phyloP scores from a whole-genome alignment of 2,329 filamentous ascomycete genomes.

The Balansia obtecta region DNA sequence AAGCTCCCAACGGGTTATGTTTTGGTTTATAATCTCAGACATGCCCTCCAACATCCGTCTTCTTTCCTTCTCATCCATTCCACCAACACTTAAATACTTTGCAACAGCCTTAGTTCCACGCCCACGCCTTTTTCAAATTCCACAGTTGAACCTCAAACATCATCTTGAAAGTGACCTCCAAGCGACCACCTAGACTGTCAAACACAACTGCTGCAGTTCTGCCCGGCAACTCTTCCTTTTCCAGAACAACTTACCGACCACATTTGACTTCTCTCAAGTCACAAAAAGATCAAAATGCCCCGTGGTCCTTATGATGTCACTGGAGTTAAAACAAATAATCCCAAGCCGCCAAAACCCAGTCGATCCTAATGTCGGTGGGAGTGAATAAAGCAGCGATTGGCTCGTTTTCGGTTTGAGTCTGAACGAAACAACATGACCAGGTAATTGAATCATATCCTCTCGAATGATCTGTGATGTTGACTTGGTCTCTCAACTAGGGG shows the following conservation, averaged over 20 bases:
- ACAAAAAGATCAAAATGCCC: constrained; percentile 14
- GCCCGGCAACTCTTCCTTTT: neutral
- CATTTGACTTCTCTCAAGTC: neutral
- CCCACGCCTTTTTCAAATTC: neutral
- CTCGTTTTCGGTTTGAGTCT: neutral
- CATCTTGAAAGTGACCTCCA: neutral
- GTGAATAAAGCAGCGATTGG: neutral
- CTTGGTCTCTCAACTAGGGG: neutral
- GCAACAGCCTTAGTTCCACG: neutral
- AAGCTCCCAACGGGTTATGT: neutral
- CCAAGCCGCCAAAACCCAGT: constrained; percentile 22
- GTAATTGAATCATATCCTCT: no score
- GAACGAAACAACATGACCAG: neutral
- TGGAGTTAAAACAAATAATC: constrained; percentile 22
- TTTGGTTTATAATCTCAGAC: constrained; percentile 10
- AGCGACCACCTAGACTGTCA: neutral
- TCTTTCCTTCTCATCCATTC: neutral
- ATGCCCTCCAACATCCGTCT: constrained; percentile 7
- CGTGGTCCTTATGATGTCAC: constrained; percentile 27
- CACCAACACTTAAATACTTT: neutral
- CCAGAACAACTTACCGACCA: neutral
- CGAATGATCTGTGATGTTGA: no score
- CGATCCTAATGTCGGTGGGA: neutral
- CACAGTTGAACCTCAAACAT: neutral
- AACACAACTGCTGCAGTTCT: neutral